phyloP scores from a whole-genome alignment of 345 rosid genomes.

The Angophora floribunda region DNA sequence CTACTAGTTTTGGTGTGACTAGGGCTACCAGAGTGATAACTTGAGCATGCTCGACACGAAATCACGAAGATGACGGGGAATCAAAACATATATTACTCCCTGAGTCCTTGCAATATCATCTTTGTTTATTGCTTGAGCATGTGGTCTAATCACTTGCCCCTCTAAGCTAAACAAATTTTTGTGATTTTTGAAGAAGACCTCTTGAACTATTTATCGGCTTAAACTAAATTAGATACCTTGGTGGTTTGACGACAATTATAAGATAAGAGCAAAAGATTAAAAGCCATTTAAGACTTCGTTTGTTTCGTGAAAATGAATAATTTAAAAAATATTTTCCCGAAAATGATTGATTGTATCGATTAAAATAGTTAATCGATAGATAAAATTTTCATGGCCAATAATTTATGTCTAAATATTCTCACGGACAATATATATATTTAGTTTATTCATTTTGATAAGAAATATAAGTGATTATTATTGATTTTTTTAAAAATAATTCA shows the following conservation, averaged over 20 bases:
- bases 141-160: background rate
- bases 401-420: no score
- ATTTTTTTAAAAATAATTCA: no score
- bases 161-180: background rate
- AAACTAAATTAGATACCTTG: background rate
- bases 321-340: background rate
- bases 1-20: no score
- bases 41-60: no score
- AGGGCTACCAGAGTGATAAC: no score
- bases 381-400: no score
- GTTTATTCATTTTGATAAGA: no score
- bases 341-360: fast-evolving
- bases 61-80: no score
- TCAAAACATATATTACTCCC: no score
- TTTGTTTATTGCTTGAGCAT: background rate
- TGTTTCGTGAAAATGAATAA: fast-evolving
- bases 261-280: background rate
- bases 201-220: background rate
- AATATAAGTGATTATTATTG: no score
- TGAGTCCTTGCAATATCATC: no score
- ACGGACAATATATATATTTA: fast-evolving
- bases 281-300: background rate
- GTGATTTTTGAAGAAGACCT: background rate
- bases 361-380: no score
- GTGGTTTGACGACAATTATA: background rate